Evolutionary conservation across 2,329 filamentous ascomycete genomes (phyloP), one percentile per base, ranked within the genome.

Genomic region (Furcasterigmium sp.): DNA sequence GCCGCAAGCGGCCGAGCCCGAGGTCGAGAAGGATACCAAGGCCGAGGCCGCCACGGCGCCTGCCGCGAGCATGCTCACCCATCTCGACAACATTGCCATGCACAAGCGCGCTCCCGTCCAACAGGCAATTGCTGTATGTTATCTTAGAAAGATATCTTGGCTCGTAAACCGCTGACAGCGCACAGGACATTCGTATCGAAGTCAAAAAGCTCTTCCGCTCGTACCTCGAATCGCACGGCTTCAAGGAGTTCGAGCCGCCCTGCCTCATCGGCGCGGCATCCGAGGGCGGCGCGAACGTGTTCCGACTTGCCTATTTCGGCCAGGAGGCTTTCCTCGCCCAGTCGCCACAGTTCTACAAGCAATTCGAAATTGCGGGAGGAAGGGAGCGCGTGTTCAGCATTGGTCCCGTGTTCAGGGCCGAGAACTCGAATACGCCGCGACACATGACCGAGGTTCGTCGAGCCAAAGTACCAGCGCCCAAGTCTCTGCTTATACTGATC

Each of bases 231-330:
- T 73, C 78, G 51, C 78, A 78, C 46, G 79, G 82, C 42, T 95
- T 95, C 63, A 82, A 84, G 51, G 80, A 87, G 63, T 90, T 96
- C 57, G 88, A 95, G 62, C 87, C 91, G 2, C 90, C 93, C 9
- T 91, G 90, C 63, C 74, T 98, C 35, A 87, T 95, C 43, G 91
- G 85, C 39, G 86, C 91, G 13, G 87, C 93, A 5, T 93, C 89
- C 4, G 93, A 98, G 69, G 91, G 93, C 56, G 93, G 93, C 51
- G 83, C 83, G 53, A 94, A 91, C 60, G 91, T 97, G 32, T 97
- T 98, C 65, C 77, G 84, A 55, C 73, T 97, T 54, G 83, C 84
- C 35, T 97, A 97, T 69, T 97, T 97, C 63, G 87, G 85, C 53
- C 80, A 85, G 58, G 80, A 85, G 51, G 91, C 89, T 1, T 93